Base-by-base conservation (phyloP, 164 flowering plant species). In the Tetracentron sinense region DNA sequence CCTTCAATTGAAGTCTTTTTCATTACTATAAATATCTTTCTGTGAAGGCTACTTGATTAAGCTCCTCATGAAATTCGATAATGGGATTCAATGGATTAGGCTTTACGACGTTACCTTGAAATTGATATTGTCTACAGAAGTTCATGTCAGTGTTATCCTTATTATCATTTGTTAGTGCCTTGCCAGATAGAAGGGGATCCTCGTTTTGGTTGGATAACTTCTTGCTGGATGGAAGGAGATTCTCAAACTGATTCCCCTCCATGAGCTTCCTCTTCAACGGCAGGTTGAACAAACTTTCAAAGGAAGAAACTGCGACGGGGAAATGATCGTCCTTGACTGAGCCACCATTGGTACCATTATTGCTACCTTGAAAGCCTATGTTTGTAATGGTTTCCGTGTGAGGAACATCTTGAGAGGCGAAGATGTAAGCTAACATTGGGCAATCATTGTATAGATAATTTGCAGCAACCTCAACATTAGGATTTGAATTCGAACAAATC, bases 361-460 rank as follows among this genome's bases (percentile, higher is more conserved):
- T 50, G 56, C 72, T 58, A 27, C 70, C 63, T 35, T 69, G 63
- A 42, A 50, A 61, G 42, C 61, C 66, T 28, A 58, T 3, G 23
- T 53, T 57, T 33, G 77, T 46, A 65, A 27, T 59, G 51, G 60
- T 53, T 19, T 69, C 64, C 17, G 54, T 42, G 25, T 52, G 49
- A 47, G 76, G 72, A 46, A 42, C 33, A 54, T 58, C 61, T 49
- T 76, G 71, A 28, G 69, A 62, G 6, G 66, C 59, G 5, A 77
- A 76, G 57, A 79, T 42, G 23, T 27, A 65, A 54, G 76, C 77
- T 50, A 81, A 20, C 11, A 75, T 16, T 30, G 63, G 74, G 63
- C 70, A 79, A 26, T 69, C 78, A 53, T 69, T 73, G 42, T 61
- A 56, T 35, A 72, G 66, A 28, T 62, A 63, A 64, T 76, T 73